Evolutionary conservation across 176 grass and related monocot species (phyloP), one percentile per base, ranked within the genome.

Genomic region (Zoysia pacifica): DNA sequence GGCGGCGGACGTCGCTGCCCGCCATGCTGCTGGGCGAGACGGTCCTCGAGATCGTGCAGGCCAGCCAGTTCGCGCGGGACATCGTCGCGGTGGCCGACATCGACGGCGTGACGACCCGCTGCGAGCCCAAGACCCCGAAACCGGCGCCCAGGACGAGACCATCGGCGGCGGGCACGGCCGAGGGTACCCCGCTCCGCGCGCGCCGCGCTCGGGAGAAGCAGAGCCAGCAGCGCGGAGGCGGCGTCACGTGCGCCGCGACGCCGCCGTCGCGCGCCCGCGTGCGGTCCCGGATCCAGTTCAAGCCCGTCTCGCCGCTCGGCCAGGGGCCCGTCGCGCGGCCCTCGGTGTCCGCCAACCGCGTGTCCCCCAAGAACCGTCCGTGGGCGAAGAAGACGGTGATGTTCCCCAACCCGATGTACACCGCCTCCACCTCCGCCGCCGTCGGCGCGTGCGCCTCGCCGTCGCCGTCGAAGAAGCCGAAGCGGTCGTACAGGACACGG

Each of bases 381-480:
- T 98, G 91, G 90, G 91, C 71, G 2, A 94, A 88, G 84, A 98
- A 98, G 82, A 65, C 90, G 11, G 95, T 98, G 67, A 90, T 98
- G 77, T 98, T 98, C 56, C 92, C 95, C 28, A 98, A 98, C 35
- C 81, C 90, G 6, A 9, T 36, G 9, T 94, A 94, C 78, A 2
- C 69, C 52, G 11, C 76, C 28, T 67, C 89, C 35, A 53, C 79
- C 15, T 85, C 84, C 50, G 35, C 77, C 51, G 12, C 93, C 48
- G 28, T 28, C 28, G 40, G 79, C 56, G 43, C 85, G 19, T 67
- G 68, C 39, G 35, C 75, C 15, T 70, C 92, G 55, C 91, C 85
- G 75, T 85, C 92, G 45, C 73, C 88, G 61, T 64, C 75, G 11
- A 86, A 83, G 80, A 85, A 93, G 60, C 86, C 87, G 65, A 94